Evolutionary conservation across 805 yeast species (phyloP).

Genomic region (Saccharomyces kudriavzevii): DNA sequence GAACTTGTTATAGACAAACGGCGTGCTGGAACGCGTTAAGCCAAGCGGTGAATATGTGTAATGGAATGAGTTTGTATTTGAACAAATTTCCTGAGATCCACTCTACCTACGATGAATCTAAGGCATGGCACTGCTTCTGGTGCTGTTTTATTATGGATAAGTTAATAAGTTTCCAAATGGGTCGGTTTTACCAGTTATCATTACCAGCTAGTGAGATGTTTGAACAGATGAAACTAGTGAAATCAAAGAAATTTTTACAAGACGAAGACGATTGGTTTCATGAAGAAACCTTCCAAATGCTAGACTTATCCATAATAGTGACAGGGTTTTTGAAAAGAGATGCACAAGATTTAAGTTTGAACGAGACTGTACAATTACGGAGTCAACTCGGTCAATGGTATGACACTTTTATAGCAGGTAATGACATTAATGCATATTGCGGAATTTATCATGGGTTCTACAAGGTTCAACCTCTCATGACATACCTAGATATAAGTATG

Average conservation of each 20-base stretch:
- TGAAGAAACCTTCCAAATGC: slow-evolving; percentile 15
- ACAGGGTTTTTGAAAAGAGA: slow-evolving; percentile 14
- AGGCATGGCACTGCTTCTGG: slow-evolving; percentile 49
- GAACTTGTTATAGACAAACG: slow-evolving; percentile 39
- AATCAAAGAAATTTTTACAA: background rate
- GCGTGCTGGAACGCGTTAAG: slow-evolving; percentile 37
- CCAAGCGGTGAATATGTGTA: slow-evolving; percentile 36
- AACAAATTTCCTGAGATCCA: slow-evolving; percentile 23
- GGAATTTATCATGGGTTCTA: background rate
- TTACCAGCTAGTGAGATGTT: slow-evolving; percentile 16
- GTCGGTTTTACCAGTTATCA: slow-evolving; percentile 34
- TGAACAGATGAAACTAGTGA: background rate
- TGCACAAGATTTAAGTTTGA: slow-evolving; percentile 14
- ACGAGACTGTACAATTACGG: slow-evolving; percentile 10
- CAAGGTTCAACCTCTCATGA: slow-evolving; percentile 15
- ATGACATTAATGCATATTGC: background rate
- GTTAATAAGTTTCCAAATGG: slow-evolving; percentile 44
- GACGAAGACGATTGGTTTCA: slow-evolving; percentile 17
- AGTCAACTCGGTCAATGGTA: slow-evolving; percentile 13
- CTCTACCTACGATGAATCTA: slow-evolving; percentile 33
- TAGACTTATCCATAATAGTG: slow-evolving; percentile 14
- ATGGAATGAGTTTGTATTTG: slow-evolving; percentile 38
- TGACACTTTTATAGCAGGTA: background rate
- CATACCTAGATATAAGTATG: slow-evolving; percentile 18
- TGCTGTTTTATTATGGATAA: slow-evolving; percentile 47